Evolutionary conservation across 495 filamentous ascomycete genomes (phyloP).

Genomic region (Cryomyces minteri): DNA sequence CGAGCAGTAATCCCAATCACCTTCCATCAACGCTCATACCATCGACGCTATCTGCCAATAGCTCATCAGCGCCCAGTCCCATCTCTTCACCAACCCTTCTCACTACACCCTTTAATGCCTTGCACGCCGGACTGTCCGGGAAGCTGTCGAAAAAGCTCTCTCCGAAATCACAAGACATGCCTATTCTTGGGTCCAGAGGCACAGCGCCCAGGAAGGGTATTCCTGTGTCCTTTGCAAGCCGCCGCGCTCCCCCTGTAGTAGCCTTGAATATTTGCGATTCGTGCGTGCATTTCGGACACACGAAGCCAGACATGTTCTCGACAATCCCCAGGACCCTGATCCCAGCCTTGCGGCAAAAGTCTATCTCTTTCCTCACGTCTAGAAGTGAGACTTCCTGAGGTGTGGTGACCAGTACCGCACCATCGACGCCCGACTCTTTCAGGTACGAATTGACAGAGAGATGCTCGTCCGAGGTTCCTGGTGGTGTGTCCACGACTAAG

Average conservation of each 20-base stretch:
- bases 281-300: constrained; percentile 75
- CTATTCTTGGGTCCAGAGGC: constrained; percentile 85
- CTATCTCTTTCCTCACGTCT: constrained; percentile 90
- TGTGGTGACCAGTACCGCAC: constrained; percentile 83
- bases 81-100: constrained; percentile 2
- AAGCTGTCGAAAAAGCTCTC: constrained; percentile 93
- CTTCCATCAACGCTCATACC: too few species aligned
- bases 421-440: constrained; percentile 77
- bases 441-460: constrained; percentile 75
- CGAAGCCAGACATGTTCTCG: constrained; percentile 95
- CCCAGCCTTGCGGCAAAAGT: constrained; percentile 89
- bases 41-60: neutral
- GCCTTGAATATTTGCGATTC: constrained; percentile 75
- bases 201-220: constrained; percentile 81
- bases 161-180: constrained; percentile 90
- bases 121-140: constrained; percentile 55
- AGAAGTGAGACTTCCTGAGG: constrained; percentile 87
- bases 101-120: constrained; percentile 10
- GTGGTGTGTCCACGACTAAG: constrained; percentile 84
- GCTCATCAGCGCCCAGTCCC: neutral
- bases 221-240: constrained; percentile 62
- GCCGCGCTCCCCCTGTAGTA: constrained; percentile 72
- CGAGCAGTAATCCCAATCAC: too few species aligned
- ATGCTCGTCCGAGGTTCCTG: constrained; percentile 90
- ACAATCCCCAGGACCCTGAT: constrained; percentile 78